Base-by-base conservation (phyloP, 441 rosid genomes). In the Iberis amara region DNA sequence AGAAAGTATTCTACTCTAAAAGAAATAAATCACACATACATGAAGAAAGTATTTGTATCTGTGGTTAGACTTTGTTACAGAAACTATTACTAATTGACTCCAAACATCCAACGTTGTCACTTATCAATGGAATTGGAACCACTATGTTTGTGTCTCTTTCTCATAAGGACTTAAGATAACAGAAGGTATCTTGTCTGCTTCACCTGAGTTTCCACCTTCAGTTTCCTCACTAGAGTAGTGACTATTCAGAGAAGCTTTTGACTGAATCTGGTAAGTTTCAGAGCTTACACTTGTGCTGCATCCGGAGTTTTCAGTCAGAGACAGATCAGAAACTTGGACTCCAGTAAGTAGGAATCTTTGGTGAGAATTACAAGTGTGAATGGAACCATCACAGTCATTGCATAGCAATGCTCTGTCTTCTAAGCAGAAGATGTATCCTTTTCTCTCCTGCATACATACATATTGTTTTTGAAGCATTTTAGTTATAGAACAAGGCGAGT, bases 401-500 rank as follows among this genome's bases (percentile, higher is more conserved):
- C 84, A 79, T 32, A 79, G 68, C 15, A 79, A 21, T 13, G 84
- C 81, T 62, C 84, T 68, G 70, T 76, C 81, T 39, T 73, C 81
- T 44, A 79, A 59, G 63, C 84, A 79, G 53, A 79, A 69, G 36
- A 79, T 69, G 50, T 69, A 76, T 4, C 81, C 79, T 66, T 60
- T 55, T 8, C 72, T 46, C 49, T 73, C 76, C 84, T 79, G 42
- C 55, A 37, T 43, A 41, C 47, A 39, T 24, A 15, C 0, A 21
- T n/a, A 30, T 39, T 18, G n/a, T 40, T 11, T 24, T 28, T 35
- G 5, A 11, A 35, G 7, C 8, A 37, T 18, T 18, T 18, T 1
- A 7, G 35, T 41, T 36, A 47, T 43, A 57, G 23, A 28, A 8
- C 36, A 39, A 0, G 8, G 9, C 1, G 6, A 12, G 13, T 24